phyloP scores from a whole-genome alignment of 768 basidiomycete species.

The Auricularia sp. region DNA sequence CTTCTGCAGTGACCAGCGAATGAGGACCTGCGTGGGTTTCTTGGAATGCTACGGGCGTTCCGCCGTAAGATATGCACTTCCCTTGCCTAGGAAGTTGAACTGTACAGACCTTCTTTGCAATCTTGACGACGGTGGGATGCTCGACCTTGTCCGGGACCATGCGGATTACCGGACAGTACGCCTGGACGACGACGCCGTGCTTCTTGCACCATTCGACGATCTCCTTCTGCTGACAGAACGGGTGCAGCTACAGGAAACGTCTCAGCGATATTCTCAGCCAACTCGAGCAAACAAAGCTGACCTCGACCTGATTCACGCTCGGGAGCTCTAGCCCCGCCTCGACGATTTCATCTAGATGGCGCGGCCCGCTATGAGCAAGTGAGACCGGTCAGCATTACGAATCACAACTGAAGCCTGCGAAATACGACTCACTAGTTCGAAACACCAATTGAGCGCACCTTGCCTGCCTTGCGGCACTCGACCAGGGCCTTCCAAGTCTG shows the following conservation, averaged over 20 bases:
- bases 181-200: constrained; percentile 54
- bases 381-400: background rate
- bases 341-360: constrained; percentile 67
- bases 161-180: constrained; percentile 68
- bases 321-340: constrained; percentile 53
- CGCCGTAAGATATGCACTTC: no score
- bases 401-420: constrained; percentile 16
- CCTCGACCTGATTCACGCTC: constrained; percentile 77
- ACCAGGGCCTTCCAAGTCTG: constrained; percentile 61
- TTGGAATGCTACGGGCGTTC: constrained; percentile 36
- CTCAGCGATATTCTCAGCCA: background rate
- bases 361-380: constrained; percentile 38
- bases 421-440: constrained; percentile 55
- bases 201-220: constrained; percentile 46
- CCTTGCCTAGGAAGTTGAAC: no score
- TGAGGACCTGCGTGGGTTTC: constrained; percentile 66
- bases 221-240: constrained; percentile 42
- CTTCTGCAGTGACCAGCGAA: constrained; percentile 86
- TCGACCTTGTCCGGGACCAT: constrained; percentile 36
- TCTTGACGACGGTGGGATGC: constrained; percentile 38
- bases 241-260: constrained; percentile 48
- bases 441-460: constrained; percentile 65
- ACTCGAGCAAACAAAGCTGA: constrained; percentile 15
- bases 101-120: constrained; percentile 48
- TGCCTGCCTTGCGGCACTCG: constrained; percentile 48